Conservation (phyloP, 2,329 filamentous ascomycete species). For the Xylogone sp. region DNA sequence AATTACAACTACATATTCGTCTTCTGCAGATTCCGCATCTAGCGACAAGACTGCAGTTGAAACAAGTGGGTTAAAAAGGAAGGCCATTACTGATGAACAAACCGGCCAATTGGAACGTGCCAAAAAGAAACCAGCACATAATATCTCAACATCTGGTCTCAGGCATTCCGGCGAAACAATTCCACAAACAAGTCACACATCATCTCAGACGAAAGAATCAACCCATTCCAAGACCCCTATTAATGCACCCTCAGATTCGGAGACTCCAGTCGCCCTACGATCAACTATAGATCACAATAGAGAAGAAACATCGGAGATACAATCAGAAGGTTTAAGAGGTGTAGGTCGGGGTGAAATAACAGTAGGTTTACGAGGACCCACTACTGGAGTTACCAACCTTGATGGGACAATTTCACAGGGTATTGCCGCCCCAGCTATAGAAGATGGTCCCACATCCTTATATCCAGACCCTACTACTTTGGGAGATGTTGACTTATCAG, state of each 20-base stretch:
- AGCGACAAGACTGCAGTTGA: not conserved
- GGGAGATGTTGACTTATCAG: conserved; percentile 10
- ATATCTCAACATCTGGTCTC: not conserved
- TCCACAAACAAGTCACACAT: too few species aligned
- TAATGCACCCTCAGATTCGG: not conserved
- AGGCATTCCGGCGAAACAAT: not conserved
- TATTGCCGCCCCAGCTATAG: not conserved
- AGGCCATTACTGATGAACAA: not conserved
- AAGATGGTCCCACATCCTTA: not conserved
- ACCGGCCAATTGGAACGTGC: not conserved
- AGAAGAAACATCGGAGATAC: not conserved
- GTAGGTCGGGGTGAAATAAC: not conserved
- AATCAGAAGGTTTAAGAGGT: not conserved
- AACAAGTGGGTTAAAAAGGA: not conserved
- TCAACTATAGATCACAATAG: not conserved
- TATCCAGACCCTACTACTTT: conserved; percentile 1
- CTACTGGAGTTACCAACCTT: not conserved
- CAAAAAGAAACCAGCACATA: not conserved
- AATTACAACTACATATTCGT: not conserved
- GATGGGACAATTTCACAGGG: not conserved
- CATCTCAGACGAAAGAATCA: not conserved
- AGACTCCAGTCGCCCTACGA: not conserved
- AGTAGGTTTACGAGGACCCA: not conserved
- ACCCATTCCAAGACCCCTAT: not conserved
- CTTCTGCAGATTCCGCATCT: not conserved